These are phyloP conservation scores for Entrophospora sp. DNA, from an alignment of 192 early-diverging fungal species.

Conservation along the genomic window DNA sequence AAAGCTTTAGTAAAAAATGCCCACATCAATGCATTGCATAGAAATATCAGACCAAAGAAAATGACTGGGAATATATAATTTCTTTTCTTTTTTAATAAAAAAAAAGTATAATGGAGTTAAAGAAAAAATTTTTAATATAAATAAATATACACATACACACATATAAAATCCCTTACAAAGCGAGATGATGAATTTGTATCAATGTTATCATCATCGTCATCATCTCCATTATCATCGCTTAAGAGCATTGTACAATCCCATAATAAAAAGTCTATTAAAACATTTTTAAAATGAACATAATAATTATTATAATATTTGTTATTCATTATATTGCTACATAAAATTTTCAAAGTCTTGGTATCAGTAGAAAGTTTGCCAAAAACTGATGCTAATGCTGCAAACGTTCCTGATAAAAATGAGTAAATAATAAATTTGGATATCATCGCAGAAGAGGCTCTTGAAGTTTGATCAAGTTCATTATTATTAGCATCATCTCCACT, in stretches of 20 bases:
- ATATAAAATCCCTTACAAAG: too few species aligned
- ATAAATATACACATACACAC: too few species aligned
- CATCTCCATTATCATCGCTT: too few species aligned
- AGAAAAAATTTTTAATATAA: too few species aligned
- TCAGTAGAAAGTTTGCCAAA: slow-evolving; percentile 72
- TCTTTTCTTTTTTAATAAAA: slow-evolving; percentile 22
- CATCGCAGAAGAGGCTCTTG: too few species aligned
- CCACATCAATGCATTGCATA: slow-evolving; percentile 83
- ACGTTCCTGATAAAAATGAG: slow-evolving; percentile 54
- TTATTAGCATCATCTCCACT: too few species aligned
- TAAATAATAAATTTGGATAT: slow-evolving; percentile 37
- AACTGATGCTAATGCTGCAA: slow-evolving; percentile 70
- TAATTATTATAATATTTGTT: slow-evolving; percentile 23
- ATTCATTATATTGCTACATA: too few species aligned
- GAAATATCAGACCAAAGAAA: slow-evolving; percentile 53
- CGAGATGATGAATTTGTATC: too few species aligned
- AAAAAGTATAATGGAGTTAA: background rate
- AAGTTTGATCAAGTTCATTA: too few species aligned
- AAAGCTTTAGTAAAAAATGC: slow-evolving; percentile 77
- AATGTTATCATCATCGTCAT: too few species aligned
- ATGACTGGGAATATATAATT: slow-evolving; percentile 33
- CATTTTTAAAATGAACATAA: slow-evolving; percentile 14
- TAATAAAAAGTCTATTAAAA: background rate
- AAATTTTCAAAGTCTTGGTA: slow-evolving; percentile 35
- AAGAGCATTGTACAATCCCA: too few species aligned